Base-by-base conservation (phyloP, 192 early-diverging fungal species). In the Cladochytrium replicatum region DNA sequence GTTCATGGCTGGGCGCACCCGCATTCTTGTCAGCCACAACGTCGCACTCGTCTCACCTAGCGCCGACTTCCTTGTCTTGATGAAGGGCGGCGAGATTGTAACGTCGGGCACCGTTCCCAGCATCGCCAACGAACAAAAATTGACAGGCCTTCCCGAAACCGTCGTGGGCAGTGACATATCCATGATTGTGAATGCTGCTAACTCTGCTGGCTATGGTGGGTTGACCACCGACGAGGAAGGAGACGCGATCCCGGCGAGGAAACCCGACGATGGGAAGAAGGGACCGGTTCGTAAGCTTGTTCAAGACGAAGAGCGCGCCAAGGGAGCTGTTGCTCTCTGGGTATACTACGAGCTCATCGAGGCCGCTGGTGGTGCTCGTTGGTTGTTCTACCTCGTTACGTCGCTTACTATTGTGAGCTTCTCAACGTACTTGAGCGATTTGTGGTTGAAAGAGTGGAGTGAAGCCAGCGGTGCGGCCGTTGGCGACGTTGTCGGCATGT, bases 11-110 rank as follows among this genome's bases (percentile, higher is more conserved):
- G 72, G 78, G 22, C 72, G 90, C 6, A 99, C 95, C 0, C 58
- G 83, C 1, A 61, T 99, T n/a, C 67, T 99, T 29, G 95, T 94
- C 6, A 91, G 91, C 0, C 95, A 97, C 61, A 66, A 66, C 4
- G 63, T 68, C 8, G 29, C 46, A 21, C 54, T 77, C 4, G 63
- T 65, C 7, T 17, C 71, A 29, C 75, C 69, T 6, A 45, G 22
- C 8, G 52, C 57, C 5, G 63, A 74, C 50, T 60, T 56, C 43
- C 34, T 70, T 23, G 61, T 72, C 11, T 54, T 63, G 2, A 57
- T 80, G 32, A 51, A 61, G 11, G 30, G 43, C 29, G 77, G 77
- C 23, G 34, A 41, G 27, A 29, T 67, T 6, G 6, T 61, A 30
- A 54, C 51, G 22, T 46, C 55, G 19, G 70, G 66, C 4, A 29